Evolutionary conservation across 306 rosid genomes (phyloP).

Genomic region (Prunus mume): DNA sequence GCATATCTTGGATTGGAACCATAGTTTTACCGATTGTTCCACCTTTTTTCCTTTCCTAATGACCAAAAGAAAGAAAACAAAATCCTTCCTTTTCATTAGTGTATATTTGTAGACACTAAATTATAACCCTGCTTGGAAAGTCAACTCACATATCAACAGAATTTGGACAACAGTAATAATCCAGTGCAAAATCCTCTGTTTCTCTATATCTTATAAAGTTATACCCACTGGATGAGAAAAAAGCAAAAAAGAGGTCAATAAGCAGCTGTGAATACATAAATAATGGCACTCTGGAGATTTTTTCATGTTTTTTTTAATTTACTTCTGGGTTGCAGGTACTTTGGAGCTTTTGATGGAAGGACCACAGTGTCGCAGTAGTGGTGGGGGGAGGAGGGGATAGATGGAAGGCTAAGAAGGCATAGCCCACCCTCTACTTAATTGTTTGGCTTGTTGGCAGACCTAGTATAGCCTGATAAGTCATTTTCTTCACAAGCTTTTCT

Average conservation of each 20-base stretch:
- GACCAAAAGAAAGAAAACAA: neutral
- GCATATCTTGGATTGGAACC: neutral
- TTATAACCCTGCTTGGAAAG: neutral
- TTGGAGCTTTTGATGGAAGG: neutral
- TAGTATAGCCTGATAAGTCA: neutral
- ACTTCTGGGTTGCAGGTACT: neutral
- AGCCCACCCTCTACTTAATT: slow-evolving; percentile 15
- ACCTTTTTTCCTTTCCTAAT: neutral
- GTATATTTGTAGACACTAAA: neutral
- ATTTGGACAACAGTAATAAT: neutral
- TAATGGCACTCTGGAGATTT: neutral
- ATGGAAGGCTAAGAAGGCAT: neutral
- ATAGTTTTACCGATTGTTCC: neutral
- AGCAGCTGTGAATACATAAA: neutral
- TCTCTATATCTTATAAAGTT: too few species aligned
- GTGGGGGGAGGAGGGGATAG: neutral
- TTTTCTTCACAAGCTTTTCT: slow-evolving; percentile 8
- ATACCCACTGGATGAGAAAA: too few species aligned
- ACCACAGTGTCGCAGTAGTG: slow-evolving; percentile 1
- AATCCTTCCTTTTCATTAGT: neutral
- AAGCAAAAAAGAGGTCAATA: too few species aligned
- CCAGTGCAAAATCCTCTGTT: too few species aligned
- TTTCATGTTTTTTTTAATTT: too few species aligned
- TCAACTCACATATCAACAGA: neutral
- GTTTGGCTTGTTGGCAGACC: neutral